A percentile compares a stretch with the other conserved stretches of the same genome.
phyloP scores from a whole-genome alignment of 176 grass and related monocot genomes.

The Cenchrus fungigraminus region DNA sequence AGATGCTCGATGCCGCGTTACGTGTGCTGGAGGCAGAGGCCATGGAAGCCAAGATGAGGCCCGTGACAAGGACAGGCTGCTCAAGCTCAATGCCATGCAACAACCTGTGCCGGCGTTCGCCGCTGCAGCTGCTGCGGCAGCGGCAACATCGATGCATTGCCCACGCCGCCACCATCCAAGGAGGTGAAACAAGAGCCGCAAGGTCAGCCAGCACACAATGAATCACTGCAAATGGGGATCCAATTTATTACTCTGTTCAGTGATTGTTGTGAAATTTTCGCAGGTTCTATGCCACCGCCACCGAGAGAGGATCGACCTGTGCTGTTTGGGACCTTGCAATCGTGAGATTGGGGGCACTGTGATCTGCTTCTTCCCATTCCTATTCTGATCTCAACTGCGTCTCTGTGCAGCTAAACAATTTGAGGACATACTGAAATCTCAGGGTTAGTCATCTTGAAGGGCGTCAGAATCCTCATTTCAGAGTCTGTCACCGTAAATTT shows the following conservation, averaged over 20 bases:
- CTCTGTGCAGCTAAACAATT: slow-evolving; percentile 33
- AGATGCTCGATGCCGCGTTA: slow-evolving; percentile 64
- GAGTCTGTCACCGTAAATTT: slow-evolving; percentile 48
- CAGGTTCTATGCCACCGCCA: slow-evolving; percentile 10
- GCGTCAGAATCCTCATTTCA: not conserved
- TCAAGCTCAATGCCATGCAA: slow-evolving; percentile 50
- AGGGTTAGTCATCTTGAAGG: not conserved
- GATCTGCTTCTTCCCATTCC: slow-evolving; percentile 11
- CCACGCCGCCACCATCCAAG: not conserved
- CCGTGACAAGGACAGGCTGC: slow-evolving; percentile 51
- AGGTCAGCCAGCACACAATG: slow-evolving; percentile 21
- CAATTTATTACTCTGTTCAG: not conserved
- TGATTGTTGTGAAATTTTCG: slow-evolving; percentile 27
- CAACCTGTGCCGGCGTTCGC: slow-evolving; percentile 45
- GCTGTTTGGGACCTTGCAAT: slow-evolving; percentile 52
- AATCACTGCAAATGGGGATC: not conserved
- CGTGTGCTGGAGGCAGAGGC: slow-evolving; percentile 53
- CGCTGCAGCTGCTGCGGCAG: slow-evolving; percentile 10
- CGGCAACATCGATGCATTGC: slow-evolving; percentile 36
- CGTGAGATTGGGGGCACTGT: slow-evolving; percentile 7
- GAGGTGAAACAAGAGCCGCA: slow-evolving; percentile 38
- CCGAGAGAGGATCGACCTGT: not conserved
- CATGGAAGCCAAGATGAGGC: slow-evolving; percentile 25
- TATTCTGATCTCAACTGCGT: not conserved
- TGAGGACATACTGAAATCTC: not conserved